Percentiles rank a stretch among this genome's conserved stretches.
Evolutionary conservation across 768 basidiomycete species (phyloP).

Genomic region (Trametes sanguinea): DNA sequence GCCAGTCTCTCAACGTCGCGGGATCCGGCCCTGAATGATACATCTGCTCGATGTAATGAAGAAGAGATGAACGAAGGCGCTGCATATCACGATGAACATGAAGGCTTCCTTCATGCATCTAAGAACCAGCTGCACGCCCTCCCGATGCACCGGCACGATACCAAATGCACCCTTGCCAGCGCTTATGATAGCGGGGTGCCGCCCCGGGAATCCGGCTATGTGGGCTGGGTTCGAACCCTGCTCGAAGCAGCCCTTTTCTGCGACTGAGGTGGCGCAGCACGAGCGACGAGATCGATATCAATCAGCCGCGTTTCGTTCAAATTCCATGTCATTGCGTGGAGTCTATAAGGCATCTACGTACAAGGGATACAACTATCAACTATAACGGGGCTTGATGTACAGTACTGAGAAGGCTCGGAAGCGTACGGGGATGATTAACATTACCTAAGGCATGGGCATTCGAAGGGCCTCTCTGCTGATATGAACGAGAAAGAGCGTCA

Average conservation of each 20-base stretch:
- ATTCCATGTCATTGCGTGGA: conserved; percentile 2
- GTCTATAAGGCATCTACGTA: conserved; percentile 14
- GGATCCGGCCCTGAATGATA: background rate
- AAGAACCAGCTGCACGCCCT: background rate
- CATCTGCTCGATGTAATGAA: background rate
- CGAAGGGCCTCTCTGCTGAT: background rate
- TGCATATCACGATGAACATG: no score
- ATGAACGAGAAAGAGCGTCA: conserved; percentile 12
- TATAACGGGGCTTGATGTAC: conserved; percentile 10
- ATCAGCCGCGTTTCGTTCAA: background rate
- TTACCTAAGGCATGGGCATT: conserved; percentile 7
- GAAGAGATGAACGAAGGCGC: background rate
- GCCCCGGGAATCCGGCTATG: no score
- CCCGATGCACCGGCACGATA: background rate
- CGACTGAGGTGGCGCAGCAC: background rate
- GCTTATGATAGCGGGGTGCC: no score
- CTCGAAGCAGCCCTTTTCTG: conserved; percentile 6
- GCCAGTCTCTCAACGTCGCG: background rate
- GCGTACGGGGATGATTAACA: conserved; percentile 4
- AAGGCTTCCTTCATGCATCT: background rate
- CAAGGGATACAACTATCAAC: conserved; percentile 6
- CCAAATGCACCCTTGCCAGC: no score
- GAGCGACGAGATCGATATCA: background rate
- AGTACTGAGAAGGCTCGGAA: background rate
- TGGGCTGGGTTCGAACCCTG: background rate